Base-by-base conservation (phyloP, 2,329 filamentous ascomycete genomes). In the Sporothrix variecibatus region DNA sequence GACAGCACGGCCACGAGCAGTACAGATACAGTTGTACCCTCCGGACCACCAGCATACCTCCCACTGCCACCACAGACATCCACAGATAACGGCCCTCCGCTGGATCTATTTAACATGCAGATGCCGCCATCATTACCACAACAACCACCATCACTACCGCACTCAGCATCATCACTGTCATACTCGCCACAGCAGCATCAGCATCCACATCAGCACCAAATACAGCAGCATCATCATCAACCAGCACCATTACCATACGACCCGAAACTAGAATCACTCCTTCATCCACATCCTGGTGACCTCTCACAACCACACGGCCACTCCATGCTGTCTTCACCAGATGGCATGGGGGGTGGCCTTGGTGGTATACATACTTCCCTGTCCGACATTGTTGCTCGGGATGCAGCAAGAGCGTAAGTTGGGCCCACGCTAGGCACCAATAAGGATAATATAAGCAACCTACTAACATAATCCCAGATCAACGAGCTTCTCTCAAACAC, bases 301-400 rank as follows among this genome's bases (percentile, higher is more conserved):
- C 75, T 77, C 23, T 75, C 78, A 34, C 73, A 77, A 1, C 76
- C 77, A 8, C 77, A 78, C 28, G 77, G 74, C n/a, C 71, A 75
- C 51, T 38, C 71, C 38, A 72, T 68, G 53, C 64, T 70, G 43
- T 43, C 70, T 8, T 58, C 34, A 2, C 31, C 60, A 5, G 70
- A 56, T 7, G 62, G 73, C 34, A 56, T 73, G 53, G 62, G 31
- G 12, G 53, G 31, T 20, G 69, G 60, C 34, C 56, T 51, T 38
- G 70, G 49, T 23, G 51, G 51, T 34, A 26, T 67, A 15, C 28
- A 68, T 1, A 56, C 76, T 4, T 80, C 81, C 0, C 72, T 83
- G 3, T 81, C 81, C 1, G 82, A 83, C 67, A 79, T 83, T 58
- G 77, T 83, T 9, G 81, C 81, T 38, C 80, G 79, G 28, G 82